phyloP scores from a whole-genome alignment of 768 basidiomycete genomes.

The button mushroom (Agaricus bisporus) region DNA sequence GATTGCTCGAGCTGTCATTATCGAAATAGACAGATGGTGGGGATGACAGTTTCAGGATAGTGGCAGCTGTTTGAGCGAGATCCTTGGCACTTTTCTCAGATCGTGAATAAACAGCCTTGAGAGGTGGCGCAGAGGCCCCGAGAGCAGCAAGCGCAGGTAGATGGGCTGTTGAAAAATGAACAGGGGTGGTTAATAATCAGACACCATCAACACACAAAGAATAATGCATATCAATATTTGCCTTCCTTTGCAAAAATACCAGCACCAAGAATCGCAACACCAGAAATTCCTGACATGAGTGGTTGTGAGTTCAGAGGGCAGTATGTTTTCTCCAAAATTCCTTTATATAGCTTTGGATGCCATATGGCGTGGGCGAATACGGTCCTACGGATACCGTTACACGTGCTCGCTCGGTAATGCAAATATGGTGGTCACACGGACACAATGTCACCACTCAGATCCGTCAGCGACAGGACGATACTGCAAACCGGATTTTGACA shows the following conservation, averaged over 20 bases:
- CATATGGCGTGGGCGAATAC: too few relatives aligned
- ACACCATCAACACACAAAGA: constrained; percentile 1
- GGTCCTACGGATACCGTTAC: too few relatives aligned
- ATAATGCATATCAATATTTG: constrained; percentile 23
- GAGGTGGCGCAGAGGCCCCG: constrained; percentile 34
- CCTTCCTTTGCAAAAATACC: constrained; percentile 77
- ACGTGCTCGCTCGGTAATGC: too few relatives aligned
- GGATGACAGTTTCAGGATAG: constrained; percentile 30
- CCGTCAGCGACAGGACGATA: too few relatives aligned
- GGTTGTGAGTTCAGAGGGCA: constrained; percentile 9
- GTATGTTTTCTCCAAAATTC: background rate
- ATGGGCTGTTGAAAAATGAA: constrained; percentile 47
- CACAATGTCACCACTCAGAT: too few relatives aligned
- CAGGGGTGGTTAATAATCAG: constrained; percentile 20
- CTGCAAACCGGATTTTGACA: too few relatives aligned
- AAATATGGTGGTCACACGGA: too few relatives aligned
- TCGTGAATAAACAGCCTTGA: constrained; percentile 76
- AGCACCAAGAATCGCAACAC: constrained; percentile 74
- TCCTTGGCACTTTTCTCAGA: constrained; percentile 54
- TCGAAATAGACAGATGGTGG: constrained; percentile 54
- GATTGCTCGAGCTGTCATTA: constrained; percentile 32
- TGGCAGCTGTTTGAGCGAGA: constrained; percentile 41
- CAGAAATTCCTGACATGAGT: constrained; percentile 35
- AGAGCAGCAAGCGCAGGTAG: constrained; percentile 66
- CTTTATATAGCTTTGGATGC: background rate